Percentiles rank a stretch among this genome's conserved stretches.
Conservation (phyloP, 768 basidiomycete species). For the Kwoniella bestiolae region DNA sequence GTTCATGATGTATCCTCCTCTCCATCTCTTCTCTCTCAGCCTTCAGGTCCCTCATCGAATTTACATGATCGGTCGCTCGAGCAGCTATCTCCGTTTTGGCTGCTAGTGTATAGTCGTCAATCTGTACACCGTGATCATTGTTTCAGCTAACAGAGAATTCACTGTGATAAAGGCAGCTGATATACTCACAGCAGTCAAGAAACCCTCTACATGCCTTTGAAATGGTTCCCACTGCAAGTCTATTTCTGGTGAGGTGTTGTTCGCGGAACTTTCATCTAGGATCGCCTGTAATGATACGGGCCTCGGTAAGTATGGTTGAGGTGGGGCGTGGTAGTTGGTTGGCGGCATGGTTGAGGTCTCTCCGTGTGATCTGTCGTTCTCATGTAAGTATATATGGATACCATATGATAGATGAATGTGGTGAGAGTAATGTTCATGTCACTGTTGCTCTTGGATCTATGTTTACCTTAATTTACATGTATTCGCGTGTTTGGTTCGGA, state of each 20-base stretch:
- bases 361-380: too few relatives aligned
- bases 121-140: constrained; percentile 22
- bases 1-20: constrained; percentile 73
- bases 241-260: constrained; percentile 25
- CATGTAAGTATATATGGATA: neutral
- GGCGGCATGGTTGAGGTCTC: neutral
- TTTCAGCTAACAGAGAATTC: neutral
- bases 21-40: constrained; percentile 71
- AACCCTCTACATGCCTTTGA: constrained; percentile 44
- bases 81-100: constrained; percentile 73
- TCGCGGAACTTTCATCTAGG: constrained; percentile 24
- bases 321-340: neutral
- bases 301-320: constrained; percentile 21
- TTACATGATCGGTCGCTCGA: constrained; percentile 66
- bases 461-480: neutral
- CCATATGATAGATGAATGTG: neutral
- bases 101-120: constrained; percentile 69
- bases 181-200: constrained; percentile 44
- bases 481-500: constrained; percentile 1
- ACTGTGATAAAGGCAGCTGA: constrained; percentile 24
- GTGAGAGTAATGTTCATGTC: neutral
- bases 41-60: constrained; percentile 66
- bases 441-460: neutral
- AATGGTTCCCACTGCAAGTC: constrained; percentile 53
- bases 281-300: constrained; percentile 33